Evolutionary conservation across 257 asterid species (phyloP), one percentile per base, ranked within the genome.

Genomic region (Eucommia ulmoides): DNA sequence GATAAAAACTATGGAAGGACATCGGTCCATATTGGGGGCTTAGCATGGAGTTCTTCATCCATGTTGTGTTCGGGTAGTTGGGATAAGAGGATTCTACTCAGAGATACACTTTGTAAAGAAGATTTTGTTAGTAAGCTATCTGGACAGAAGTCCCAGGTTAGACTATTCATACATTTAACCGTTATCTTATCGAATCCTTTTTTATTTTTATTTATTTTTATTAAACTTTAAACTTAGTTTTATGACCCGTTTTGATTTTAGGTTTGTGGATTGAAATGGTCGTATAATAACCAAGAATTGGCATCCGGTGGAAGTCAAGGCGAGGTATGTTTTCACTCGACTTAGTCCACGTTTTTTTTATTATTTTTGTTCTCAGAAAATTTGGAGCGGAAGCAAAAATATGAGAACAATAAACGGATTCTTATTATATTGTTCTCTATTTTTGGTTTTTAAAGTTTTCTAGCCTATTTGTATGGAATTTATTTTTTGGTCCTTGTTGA

Each of bases 241-340:
- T 42, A 1, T 42, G 8, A 15, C 1, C 48, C 15, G 20, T 55
- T 48, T 75, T 8, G 56, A 42, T 42, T 58, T 14, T 63, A 89
- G 98, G 96, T 89, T 59, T 89, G 98, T 74, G 98, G 98, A 55
- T 77, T 89, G 73, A 89, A 85, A 80, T 89, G 98, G 98, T 89
- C 98, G 12, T 78, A 76, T 58, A 96, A 89, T 68, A 85, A 75
- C 70, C 84, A 93, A 23, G 92, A 89, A 69, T 70, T 89, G 68
- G 98, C 98, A 63, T 89, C 96, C 0, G 98, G 98, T 59, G 98
- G 96, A 67, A 89, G 85, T 68, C 96, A 89, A 64, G 85, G 85
- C 59, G 63, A 84, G 50, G 98, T 89, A 71, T 67, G 94, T 59
- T n/a, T n/a, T n/a, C n/a, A n/a, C n/a, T n/a, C n/a, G n/a, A n/a